Evolutionary conservation across 2,329 filamentous ascomycete species (phyloP), one percentile per base, ranked within the genome.

Genomic region (Keithomyces neogunnii): DNA sequence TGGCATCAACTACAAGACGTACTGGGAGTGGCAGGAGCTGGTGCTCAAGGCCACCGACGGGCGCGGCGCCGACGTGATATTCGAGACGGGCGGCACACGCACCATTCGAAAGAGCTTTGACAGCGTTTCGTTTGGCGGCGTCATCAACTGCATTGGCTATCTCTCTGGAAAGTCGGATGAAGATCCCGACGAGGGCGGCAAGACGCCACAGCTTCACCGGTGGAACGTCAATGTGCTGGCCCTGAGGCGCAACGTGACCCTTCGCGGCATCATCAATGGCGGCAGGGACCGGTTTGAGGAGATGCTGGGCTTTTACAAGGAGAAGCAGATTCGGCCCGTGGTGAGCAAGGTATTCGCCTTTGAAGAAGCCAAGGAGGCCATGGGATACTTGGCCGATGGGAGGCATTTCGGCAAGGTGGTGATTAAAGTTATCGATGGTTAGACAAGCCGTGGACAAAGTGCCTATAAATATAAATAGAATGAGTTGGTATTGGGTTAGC

Each of bases 181-280:
- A 0, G 64, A 68, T 30, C 36, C 36, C 4, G 75, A 71, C 0
- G 53, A 42, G 1, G 58, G 50, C 6, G 48, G 39, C 13, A 45
- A 53, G 45, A 40, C 54, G 42, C 46, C 51, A 3, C 32, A 46
- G 44, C 52, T 56, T 54, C 77, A 81, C 62, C 63, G 78, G 44
- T 68, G 77, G 6, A 83, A 84, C 55, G 75, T 82, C 11, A 86
- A 85, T 57, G 66, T 86, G 31, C 66, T 77, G 50, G 73, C 73
- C n/a, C 55, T 74, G 55, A 56, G 69, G 50, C 62, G 70, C 53
- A 76, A 75, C 54, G 70, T 73, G 11, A 76, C 73, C 33, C 62
- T 76, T 48, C 73, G 73, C 59, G 73, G 84, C 0, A 76, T 86
- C 5, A 59, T 85, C 31, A 85, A 85, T 62, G 84, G 83, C 0